phyloP scores from a whole-genome alignment of 306 rosid species.

The apple (Malus domestica) region ASM211411v1 NC_041795.1:33441501-33442000 shows the following conservation, averaged over 20 bases:
- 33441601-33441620: too few species aligned
- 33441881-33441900: conserved; percentile 66
- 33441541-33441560: too few species aligned
- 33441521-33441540: too few species aligned
- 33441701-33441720: neutral
- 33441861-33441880: conserved; percentile 43
- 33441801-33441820: conserved; percentile 51
- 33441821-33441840: conserved; percentile 54
- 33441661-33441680: too few species aligned
- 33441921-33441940: conserved; percentile 38
- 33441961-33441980: conserved; percentile 70
- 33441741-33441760: conserved; percentile 48
- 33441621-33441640: too few species aligned
- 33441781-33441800: conserved; percentile 78
- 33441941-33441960: conserved; percentile 47
- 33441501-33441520: too few species aligned
- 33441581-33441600: too few species aligned
- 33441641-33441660: too few species aligned
- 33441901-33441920: conserved; percentile 57
- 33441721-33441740: neutral
- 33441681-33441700: too few species aligned
- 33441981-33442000: conserved; percentile 69
- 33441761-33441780: conserved; percentile 63
- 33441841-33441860: conserved; percentile 47
- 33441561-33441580: too few species aligned